Evolutionary conservation across 2,329 filamentous ascomycete species (phyloP), one percentile per base, ranked within the genome.

Genomic region (Diaporthe citri): DNA sequence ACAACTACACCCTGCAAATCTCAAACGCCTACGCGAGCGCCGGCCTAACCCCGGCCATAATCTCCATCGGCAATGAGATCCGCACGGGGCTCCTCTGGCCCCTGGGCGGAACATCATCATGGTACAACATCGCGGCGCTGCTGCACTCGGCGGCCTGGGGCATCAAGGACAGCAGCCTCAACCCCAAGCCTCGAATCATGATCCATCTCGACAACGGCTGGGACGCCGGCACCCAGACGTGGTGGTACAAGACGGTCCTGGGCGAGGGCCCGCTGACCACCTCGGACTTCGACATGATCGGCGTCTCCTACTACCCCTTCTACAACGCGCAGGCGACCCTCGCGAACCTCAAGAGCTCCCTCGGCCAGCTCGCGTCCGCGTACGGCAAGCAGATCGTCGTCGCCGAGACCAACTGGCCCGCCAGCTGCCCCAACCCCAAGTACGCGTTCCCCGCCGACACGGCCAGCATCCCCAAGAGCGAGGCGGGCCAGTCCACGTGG

Each of bases 131-230:
- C 51, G 92, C 92, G 0, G 83, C 84, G 0, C 85, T 95, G 25
- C 87, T 94, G 12, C 89, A 93, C 80, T 91, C 91, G 6, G 93
- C 90, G 0, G 87, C 90, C 0, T 88, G 86, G 74, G 93, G 90
- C 2, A 87, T 95, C 79, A 93, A 91, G 79, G 90, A 93, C 79
- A 92, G 90, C 7, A 84, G 82, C 2, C 83, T 93, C n/a, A 81
- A 81, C 52, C 86, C 88, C 0, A 87, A 89, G 76, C 91, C 93
- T 0, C 89, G 92, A 80, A 93, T 94, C 81, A 91, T 95, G 90
- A 89, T 95, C 52, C 93, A 95, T 79, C 87, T 94, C 6, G 93
- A 95, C 82, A 93, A 94, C 79, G 93, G 93, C n/a, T 95, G 92
- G 92, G 88, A 92, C 77, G 93, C 90, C 90, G 85, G 83, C 2